Evolutionary conservation across 768 basidiomycete species (phyloP), one percentile per base, ranked within the genome.

Genomic region (Tylopilus rubrobrunneus): DNA sequence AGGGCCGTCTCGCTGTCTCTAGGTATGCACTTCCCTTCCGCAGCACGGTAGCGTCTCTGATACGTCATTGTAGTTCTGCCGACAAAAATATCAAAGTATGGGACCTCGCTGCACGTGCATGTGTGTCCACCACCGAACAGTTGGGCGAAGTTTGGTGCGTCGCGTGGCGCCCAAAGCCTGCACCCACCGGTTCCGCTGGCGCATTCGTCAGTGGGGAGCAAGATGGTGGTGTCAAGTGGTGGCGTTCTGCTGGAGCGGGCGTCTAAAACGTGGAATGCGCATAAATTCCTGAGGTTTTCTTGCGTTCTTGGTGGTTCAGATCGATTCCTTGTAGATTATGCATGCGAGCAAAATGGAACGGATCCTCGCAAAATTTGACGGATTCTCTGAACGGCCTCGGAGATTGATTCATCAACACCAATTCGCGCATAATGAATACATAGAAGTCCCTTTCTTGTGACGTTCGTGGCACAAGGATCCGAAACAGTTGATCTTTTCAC

Each of bases 31-130:
- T 6, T 33, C 41, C 53, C n/a, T 59, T 9, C 33, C 45, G 19
- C 21, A 31, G 36, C 1, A 44, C 45, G 37, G 19, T 7, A 21
- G 8, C 50, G 8, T n/a, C n/a, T 1, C 44, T 51, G 7, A 60
- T 15, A 17, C 25, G 36, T 25, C 43, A 41, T 28, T 45, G 40
- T 51, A 90, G 90, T 17, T 92, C 91, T 43, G 86, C 89, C 11
- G 92, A 94, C 69, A 89, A 87, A 69, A 86, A 83, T 1, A 83
- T 91, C 57, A 92, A 91, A 63, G 82, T 93, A 8, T 94, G 92
- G 92, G 92, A 94, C 61, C 78, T 92, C 49, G 80, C 77, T 4
- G 80, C 88, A 7, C 83, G 89, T 6, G 74, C 84, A 1, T 82
- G 83, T 11, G 89, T 92, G 19, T 88, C 85, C 21, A 92, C 89